Evolutionary conservation across 2,329 filamentous ascomycete genomes (phyloP), one percentile per base, ranked within the genome.

Genomic region (Diaporthe eres): DNA sequence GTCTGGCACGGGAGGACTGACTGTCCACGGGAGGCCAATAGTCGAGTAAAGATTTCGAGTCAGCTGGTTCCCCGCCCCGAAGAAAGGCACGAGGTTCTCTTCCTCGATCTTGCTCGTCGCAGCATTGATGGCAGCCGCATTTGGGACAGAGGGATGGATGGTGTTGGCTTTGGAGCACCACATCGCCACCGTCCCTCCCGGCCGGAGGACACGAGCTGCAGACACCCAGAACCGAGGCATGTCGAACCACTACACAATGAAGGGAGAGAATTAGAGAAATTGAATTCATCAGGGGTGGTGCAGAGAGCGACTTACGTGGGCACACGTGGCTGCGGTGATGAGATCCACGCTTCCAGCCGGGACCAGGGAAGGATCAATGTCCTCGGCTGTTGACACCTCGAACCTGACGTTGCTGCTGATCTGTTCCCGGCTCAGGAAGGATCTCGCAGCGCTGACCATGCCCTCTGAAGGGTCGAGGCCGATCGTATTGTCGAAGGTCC

Each of bases 401-500:
- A 86, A 91, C 19, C 25, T 49, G 47, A 77, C 25, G 19, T 49
- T 28, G 4, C 37, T 19, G 7, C 5, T 70, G 7, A 49, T 5
- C 78, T 79, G 47, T 88, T 85, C 0, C 0, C 79, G 80, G 4
- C 77, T 78, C 0, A 80, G 82, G 0, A 86, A 78, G 0, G 82
- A 79, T 0, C 82, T 82, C 4, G 90, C 90, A 0, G 85, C 83
- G 17, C 75, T 79, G 68, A 92, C 88, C 90, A 92, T 92, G 57
- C 85, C 87, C 19, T 83, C 81, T 2, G 87, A 86, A 0, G 89
- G 85, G 77, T 92, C 90, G 17, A 89, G 78, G 7, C 89, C 91
- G 22, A 88, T 81, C 10, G 83, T 87, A 37, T 83, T 80, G 0
- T 79, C 74, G 79, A 92, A 92, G 47, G 83, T 83, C 0, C 82